These are phyloP conservation scores for Antitrichia curtipendula DNA, from an alignment of 225 moss, liverwort and hornwort species.

Conservation along the genomic window DNA sequence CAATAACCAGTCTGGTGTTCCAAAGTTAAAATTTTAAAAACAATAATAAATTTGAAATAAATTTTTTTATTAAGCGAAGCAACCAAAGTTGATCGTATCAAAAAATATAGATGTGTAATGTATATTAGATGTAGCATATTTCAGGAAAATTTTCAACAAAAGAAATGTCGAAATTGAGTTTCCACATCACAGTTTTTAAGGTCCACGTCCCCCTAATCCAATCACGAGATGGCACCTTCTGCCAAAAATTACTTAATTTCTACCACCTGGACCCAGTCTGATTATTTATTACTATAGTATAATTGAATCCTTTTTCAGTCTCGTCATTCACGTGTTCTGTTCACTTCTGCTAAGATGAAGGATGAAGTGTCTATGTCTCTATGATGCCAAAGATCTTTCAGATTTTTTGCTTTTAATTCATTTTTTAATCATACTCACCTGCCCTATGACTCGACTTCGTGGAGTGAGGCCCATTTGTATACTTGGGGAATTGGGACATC, in stretches of 20 bases:
- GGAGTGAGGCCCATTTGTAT: background rate
- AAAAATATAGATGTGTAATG: too few relatives aligned
- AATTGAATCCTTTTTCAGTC: too few relatives aligned
- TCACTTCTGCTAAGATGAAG: background rate
- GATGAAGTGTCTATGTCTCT: too few relatives aligned
- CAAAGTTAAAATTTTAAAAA: too few relatives aligned
- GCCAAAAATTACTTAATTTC: too few relatives aligned
- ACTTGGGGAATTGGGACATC: background rate
- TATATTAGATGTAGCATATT: too few relatives aligned
- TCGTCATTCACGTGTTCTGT: background rate
- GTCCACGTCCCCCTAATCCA: background rate
- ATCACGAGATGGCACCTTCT: too few relatives aligned
- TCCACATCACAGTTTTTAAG: background rate
- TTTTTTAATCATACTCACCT: too few relatives aligned
- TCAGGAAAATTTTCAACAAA: rapidly evolving
- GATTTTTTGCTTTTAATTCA: background rate
- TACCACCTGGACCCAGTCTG: too few relatives aligned
- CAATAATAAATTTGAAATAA: background rate
- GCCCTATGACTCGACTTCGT: background rate
- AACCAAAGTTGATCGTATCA: rapidly evolving
- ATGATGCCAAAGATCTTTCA: background rate
- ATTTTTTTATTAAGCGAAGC: too few relatives aligned
- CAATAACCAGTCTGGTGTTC: too few relatives aligned
- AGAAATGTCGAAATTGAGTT: background rate
- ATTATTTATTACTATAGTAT: too few relatives aligned